phyloP scores from a whole-genome alignment of 306 rosid species.

The Purshia tridentata region DNA sequence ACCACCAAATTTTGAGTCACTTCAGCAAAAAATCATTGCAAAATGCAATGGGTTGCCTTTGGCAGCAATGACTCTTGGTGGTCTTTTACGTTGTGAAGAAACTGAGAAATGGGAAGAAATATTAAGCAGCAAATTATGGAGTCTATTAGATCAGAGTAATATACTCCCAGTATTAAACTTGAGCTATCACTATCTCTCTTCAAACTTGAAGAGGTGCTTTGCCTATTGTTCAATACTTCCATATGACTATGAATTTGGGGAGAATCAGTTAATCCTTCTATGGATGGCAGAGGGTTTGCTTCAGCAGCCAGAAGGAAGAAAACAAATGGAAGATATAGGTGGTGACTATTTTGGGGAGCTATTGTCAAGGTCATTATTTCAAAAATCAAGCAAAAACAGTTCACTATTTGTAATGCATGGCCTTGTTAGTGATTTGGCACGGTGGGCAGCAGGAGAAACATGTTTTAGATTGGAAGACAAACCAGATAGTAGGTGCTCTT shows the following conservation, averaged over 20 bases:
- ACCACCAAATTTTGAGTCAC: not conserved
- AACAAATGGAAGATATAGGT: slow-evolving; percentile 24
- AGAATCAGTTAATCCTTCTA: slow-evolving; percentile 10
- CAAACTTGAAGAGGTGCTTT: slow-evolving; percentile 33
- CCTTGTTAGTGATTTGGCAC: slow-evolving; percentile 36
- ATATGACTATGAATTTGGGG: slow-evolving; percentile 16
- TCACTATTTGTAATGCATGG: slow-evolving; percentile 34
- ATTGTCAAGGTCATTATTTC: slow-evolving; percentile 32
- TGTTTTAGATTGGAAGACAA: not conserved
- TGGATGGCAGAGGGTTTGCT: slow-evolving; percentile 46
- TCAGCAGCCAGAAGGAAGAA: not conserved
- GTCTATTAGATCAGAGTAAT: not conserved
- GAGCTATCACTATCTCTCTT: slow-evolving; percentile 27
- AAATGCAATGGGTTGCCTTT: slow-evolving; percentile 35
- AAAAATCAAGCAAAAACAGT: not conserved
- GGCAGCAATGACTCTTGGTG: slow-evolving; percentile 32
- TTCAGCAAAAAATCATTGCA: slow-evolving; percentile 16
- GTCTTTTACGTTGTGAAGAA: slow-evolving; percentile 19
- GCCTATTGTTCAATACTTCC: slow-evolving; percentile 39
- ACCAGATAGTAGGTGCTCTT: not conserved
- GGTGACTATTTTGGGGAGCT: slow-evolving; percentile 18
- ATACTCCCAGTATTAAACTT: slow-evolving; percentile 27
- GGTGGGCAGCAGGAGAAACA: not conserved
- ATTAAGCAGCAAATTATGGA: slow-evolving; percentile 26
- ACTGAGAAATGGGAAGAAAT: slow-evolving; percentile 20